Evolutionary conservation across 371 early-diverging fungal species (phyloP).

Genomic region (Syncephalastrum sp.): DNA sequence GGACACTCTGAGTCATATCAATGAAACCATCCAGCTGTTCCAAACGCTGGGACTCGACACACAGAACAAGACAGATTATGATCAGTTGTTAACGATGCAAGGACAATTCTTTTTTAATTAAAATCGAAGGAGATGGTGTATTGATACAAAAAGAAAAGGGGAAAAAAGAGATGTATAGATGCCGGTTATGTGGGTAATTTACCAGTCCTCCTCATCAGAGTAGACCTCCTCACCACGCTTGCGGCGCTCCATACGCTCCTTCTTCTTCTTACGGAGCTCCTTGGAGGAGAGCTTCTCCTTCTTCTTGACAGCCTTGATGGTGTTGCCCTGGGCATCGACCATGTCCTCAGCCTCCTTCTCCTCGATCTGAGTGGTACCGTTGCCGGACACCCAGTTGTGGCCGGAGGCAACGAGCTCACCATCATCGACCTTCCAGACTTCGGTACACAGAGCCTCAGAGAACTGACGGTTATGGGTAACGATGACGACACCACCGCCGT

Average conservation of each 20-base stretch:
- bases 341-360: slow-evolving; percentile 41
- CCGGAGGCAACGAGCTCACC: slow-evolving; percentile 55
- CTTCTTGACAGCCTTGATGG: slow-evolving; percentile 45
- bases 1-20: not conserved
- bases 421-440: slow-evolving; percentile 74
- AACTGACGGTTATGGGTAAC: slow-evolving; percentile 77
- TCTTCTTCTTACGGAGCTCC: slow-evolving; percentile 55
- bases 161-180: slow-evolving; percentile 4
- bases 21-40: slow-evolving; percentile 1
- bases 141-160: not conserved
- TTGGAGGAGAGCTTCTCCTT: slow-evolving; percentile 48
- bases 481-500: slow-evolving; percentile 75
- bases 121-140: too few species aligned
- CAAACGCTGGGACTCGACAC: slow-evolving; percentile 2
- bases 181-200: slow-evolving; percentile 9
- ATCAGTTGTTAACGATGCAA: not conserved
- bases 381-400: slow-evolving; percentile 53
- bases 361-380: slow-evolving; percentile 35
- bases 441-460: slow-evolving; percentile 66
- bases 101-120: slow-evolving; percentile 6
- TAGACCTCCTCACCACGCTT: slow-evolving; percentile 55
- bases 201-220: slow-evolving; percentile 45
- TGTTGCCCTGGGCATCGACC: slow-evolving; percentile 50
- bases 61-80: slow-evolving; percentile 1
- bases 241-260: slow-evolving; percentile 52